Evolutionary conservation across 805 yeast species (phyloP), one percentile per base, ranked within the genome.

Genomic region (Candida succiphila): DNA sequence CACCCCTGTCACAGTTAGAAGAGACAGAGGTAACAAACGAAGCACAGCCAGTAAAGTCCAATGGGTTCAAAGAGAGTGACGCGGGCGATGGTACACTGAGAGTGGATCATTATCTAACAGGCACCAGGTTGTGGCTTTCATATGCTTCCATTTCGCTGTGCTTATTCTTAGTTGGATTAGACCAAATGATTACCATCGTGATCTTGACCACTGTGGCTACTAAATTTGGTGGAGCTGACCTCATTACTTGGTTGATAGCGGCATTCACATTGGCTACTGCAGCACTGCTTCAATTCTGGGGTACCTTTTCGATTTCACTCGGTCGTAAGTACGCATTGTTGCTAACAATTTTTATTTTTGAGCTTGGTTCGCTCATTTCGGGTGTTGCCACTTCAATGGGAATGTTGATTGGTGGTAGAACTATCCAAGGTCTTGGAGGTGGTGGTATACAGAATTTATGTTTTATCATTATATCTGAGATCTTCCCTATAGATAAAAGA

Each of bases 391-490:
- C 45, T 15, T 60, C 63, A 23, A 76, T 81, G 75, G 58, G 65
- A 34, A 68, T 71, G 65, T 52, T 82, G 30, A 76, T 81, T 38
- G 85, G 76, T 3, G 88, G 86, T 1, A 65, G 94, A 44, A 78
- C 73, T 7, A 56, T 81, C 16, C 74, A 75, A 34, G 92, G 92
- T 33, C 48, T 75, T 23, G 89, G 88, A 13, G 86, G 78, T 8
- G 79, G 83, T 25, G 82, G 82, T 18, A 65, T 78, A 30, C 76
- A 72, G 43, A 61, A 77, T 2, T 56, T 76, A 52, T 69, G 67
- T 4, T 63, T 69, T 38, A 70, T 78, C 21, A 69, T 80, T 20
- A 58, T 69, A 9, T 65, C 81, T 2, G 84, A 78, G 43, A 51
- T 67, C 4, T 69, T 72, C 4, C 72, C 78, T 1, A 45, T 64